Evolutionary conservation across 2,329 filamentous ascomycete species (phyloP).

Genomic region (Botrytis cinerea): DNA sequence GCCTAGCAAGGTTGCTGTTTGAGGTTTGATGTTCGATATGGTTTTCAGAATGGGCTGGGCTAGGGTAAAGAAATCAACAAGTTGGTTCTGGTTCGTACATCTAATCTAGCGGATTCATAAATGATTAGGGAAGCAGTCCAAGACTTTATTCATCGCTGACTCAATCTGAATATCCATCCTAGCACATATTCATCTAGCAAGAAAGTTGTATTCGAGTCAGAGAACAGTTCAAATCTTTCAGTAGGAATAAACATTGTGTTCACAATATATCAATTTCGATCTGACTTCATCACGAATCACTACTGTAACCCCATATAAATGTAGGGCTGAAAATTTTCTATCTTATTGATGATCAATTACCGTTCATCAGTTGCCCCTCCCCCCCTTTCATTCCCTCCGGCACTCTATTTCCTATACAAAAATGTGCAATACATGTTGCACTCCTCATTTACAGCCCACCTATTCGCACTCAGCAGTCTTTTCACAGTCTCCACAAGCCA

Average conservation of each 20-base stretch:
- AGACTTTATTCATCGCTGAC: no score
- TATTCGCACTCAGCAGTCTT: neutral
- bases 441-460: accelerated
- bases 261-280: neutral
- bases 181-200: neutral
- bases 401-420: neutral
- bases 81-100: neutral
- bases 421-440: no score
- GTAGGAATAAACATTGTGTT: neutral
- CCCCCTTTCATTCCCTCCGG: neutral
- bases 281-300: neutral
- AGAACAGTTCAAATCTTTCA: neutral
- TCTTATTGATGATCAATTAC: no score
- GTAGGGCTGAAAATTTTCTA: neutral
- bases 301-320: neutral
- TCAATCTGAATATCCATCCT: neutral
- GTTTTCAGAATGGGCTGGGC: neutral
- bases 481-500: neutral
- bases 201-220: neutral
- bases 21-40: neutral
- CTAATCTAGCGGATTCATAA: neutral
- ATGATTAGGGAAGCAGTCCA: neutral
- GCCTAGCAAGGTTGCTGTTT: neutral
- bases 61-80: no score
- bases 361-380: neutral